Percentiles rank a stretch among this genome's conserved stretches.
Evolutionary conservation across 345 rosid species (phyloP).

Genomic region (Linum lewisii): DNA sequence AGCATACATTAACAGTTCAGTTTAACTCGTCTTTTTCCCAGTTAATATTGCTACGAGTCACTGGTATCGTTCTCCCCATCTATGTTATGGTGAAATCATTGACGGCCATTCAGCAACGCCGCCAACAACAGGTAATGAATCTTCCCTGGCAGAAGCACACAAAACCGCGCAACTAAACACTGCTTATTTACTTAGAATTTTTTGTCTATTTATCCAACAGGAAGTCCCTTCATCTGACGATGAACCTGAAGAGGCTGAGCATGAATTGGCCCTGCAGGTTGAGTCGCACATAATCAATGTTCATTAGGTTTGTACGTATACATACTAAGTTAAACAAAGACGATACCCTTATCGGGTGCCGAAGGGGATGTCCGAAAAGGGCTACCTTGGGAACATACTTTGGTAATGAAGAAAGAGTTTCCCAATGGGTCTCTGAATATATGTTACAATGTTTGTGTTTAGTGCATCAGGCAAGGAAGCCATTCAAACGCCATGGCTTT

Average conservation of each 20-base stretch:
- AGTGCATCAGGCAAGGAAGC: no score
- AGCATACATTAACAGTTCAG: neutral
- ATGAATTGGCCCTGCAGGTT: slow-evolving; percentile 17
- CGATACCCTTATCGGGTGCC: neutral
- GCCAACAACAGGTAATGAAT: slow-evolving; percentile 34
- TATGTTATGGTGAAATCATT: slow-evolving; percentile 45
- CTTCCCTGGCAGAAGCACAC: no score
- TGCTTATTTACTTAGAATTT: neutral
- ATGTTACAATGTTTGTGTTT: no score
- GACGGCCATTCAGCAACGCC: slow-evolving; percentile 36
- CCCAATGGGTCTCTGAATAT: no score
- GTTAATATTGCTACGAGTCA: slow-evolving; percentile 47
- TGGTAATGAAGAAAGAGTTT: no score
- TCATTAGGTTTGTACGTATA: neutral
- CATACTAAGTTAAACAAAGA: no score
- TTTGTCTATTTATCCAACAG: slow-evolving; percentile 26
- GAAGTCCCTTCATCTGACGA: slow-evolving; percentile 41
- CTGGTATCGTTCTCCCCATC: slow-evolving; percentile 66
- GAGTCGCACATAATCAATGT: slow-evolving; percentile 16
- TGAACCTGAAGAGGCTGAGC: slow-evolving; percentile 33
- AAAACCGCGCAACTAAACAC: no score
- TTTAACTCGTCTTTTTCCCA: slow-evolving; percentile 19
- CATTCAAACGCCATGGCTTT: no score
- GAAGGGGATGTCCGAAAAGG: neutral
- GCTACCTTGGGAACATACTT: neutral